A percentile compares a stretch with the other conserved stretches of the same genome.
Conservation (phyloP, 2,329 filamentous ascomycete species). For the Coniochaeta pulveracea region DNA sequence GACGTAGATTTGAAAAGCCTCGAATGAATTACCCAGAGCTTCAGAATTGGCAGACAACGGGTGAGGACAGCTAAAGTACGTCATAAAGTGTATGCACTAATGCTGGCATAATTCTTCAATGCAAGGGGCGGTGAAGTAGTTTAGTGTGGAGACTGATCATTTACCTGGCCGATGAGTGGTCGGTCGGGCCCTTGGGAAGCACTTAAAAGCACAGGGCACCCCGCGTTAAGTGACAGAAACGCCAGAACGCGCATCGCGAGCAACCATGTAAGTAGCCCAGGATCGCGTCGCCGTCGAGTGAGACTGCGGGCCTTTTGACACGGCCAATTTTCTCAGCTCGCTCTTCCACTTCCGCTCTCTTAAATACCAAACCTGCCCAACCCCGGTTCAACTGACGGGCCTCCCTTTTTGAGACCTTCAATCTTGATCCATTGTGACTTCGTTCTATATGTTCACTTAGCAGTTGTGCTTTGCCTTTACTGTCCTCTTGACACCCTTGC, state of each 20-base stretch:
- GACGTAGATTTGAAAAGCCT: no score
- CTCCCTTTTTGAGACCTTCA: conserved; percentile 3
- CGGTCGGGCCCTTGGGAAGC: no score
- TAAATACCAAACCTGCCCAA: conserved; percentile 4
- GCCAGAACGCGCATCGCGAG: conserved; percentile 3
- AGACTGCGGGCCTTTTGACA: conserved; percentile 2
- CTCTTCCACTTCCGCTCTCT: conserved; percentile 2
- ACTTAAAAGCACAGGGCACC: conserved; percentile 3
- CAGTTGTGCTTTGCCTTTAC: neutral
- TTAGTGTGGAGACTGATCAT: neutral
- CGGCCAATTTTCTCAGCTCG: neutral
- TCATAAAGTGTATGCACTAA: conserved; percentile 3
- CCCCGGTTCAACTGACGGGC: conserved; percentile 1
- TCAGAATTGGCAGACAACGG: neutral
- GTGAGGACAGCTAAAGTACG: conserved; percentile 1
- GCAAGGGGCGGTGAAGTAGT: conserved; percentile 1
- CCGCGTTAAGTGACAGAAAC: conserved; percentile 2
- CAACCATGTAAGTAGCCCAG: conserved; percentile 1
- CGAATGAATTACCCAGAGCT: neutral
- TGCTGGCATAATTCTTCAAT: conserved; percentile 1
- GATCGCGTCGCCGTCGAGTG: neutral
- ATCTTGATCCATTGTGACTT: neutral
- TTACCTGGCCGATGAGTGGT: neutral
- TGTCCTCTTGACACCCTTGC: neutral
- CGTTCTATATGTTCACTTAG: neutral